Percentiles rank a stretch among this genome's conserved stretches.
These are phyloP conservation scores for Agaricus blazei DNA, from an alignment of 768 basidiomycete genomes.

Conservation along the genomic window DNA sequence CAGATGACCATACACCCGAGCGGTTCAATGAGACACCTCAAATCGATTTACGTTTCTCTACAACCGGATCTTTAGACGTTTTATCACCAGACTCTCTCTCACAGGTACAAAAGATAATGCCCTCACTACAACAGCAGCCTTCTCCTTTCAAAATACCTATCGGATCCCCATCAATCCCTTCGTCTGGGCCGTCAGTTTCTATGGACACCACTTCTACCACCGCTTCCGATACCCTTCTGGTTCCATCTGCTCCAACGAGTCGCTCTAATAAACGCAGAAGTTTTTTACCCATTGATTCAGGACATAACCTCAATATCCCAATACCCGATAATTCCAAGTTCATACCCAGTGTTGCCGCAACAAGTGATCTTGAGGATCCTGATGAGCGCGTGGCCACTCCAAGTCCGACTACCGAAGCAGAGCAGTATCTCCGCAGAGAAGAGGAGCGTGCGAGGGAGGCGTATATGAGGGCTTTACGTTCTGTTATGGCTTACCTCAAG, in stretches of 20 bases:
- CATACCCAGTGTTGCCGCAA: constrained; percentile 43
- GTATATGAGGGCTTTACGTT: constrained; percentile 76
- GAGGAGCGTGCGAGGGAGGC: constrained; percentile 68
- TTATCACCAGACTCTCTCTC: constrained; percentile 23
- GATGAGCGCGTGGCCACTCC: constrained; percentile 32
- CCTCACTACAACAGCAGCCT: constrained; percentile 17
- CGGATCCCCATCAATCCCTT: constrained; percentile 16
- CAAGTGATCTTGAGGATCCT: constrained; percentile 21
- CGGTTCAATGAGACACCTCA: constrained; percentile 46
- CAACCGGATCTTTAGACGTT: constrained; percentile 58
- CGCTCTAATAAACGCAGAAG: constrained; percentile 73
- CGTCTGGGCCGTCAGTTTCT: constrained; percentile 7
- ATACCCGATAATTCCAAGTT: constrained; percentile 63
- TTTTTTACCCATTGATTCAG: constrained; percentile 82
- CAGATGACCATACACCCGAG: constrained; percentile 20
- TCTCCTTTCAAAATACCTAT: constrained; percentile 21
- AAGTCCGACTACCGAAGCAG: constrained; percentile 40
- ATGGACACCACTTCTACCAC: constrained; percentile 11
- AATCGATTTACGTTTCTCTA: constrained; percentile 69
- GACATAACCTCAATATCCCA: constrained; percentile 48
- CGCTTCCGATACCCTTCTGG: constrained; percentile 31
- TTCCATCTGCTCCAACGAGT: constrained; percentile 37
- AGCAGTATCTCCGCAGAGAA: constrained; percentile 55
- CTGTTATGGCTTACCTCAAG: constrained; percentile 92
- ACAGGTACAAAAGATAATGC: constrained; percentile 13